Evolutionary conservation across 2,329 filamentous ascomycete genomes (phyloP).

Genomic region (Aspergillus persii): DNA sequence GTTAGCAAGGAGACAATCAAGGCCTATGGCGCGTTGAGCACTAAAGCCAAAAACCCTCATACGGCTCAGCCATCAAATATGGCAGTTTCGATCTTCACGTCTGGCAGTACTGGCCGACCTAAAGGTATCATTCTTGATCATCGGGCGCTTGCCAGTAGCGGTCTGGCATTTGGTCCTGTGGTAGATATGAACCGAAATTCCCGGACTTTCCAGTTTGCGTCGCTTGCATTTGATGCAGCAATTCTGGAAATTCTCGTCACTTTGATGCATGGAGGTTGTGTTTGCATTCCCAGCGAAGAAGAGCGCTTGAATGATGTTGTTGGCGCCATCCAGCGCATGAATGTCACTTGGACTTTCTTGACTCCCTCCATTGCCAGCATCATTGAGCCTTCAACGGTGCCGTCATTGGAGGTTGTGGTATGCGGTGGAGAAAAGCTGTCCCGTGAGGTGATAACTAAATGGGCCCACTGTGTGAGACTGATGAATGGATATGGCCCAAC

Average conservation of each 20-base stretch:
- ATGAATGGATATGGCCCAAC: slow-evolving; percentile 41
- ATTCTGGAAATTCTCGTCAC: slow-evolving; percentile 41
- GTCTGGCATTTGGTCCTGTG: slow-evolving; percentile 29
- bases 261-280: slow-evolving; percentile 44
- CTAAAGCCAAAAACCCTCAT: not conserved
- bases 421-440: slow-evolving; percentile 63
- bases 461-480: slow-evolving; percentile 52
- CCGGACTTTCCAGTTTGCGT: slow-evolving; percentile 45
- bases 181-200: slow-evolving; percentile 23
- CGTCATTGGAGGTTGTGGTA: slow-evolving; percentile 42
- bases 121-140: slow-evolving; percentile 40
- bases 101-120: slow-evolving; percentile 37
- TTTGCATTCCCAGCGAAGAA: slow-evolving; percentile 49
- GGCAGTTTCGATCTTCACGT: slow-evolving; percentile 38
- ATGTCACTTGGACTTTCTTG: slow-evolving; percentile 47
- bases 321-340: slow-evolving; percentile 48
- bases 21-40: slow-evolving; percentile 22
- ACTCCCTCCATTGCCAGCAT: slow-evolving; percentile 47
- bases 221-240: slow-evolving; percentile 47
- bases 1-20: slow-evolving; percentile 33
- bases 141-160: slow-evolving; percentile 31
- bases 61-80: slow-evolving; percentile 25
- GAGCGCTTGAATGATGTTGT: slow-evolving; percentile 49
- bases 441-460: slow-evolving; percentile 65
- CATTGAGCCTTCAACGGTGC: slow-evolving; percentile 40